Conservation (phyloP, 164 flowering plant genomes). For the Malania oleifera region DNA sequence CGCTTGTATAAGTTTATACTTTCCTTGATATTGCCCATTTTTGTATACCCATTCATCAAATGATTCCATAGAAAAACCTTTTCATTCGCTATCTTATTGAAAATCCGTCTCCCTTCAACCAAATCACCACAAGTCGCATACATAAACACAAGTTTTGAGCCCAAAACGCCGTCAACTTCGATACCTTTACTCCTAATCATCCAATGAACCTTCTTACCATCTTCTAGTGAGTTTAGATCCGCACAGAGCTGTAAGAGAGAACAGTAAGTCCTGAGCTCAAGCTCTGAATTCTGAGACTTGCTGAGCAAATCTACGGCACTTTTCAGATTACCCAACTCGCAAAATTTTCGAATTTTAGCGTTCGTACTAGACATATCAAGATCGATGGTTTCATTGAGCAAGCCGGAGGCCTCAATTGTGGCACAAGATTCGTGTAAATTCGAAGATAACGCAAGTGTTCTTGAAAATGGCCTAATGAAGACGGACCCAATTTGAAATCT, state of each 20-base stretch:
- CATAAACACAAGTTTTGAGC: constrained; percentile 65
- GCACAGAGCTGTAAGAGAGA: constrained; percentile 61
- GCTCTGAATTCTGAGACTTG: constrained; percentile 16
- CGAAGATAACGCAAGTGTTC: not conserved
- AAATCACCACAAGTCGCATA: constrained; percentile 60
- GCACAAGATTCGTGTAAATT: not conserved
- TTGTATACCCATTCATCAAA: constrained; percentile 48
- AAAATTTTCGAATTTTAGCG: constrained; percentile 29
- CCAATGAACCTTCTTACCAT: constrained; percentile 46
- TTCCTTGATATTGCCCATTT: constrained; percentile 37
- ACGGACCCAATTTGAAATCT: constrained; percentile 11
- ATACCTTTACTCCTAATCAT: constrained; percentile 26
- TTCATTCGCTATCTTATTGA: constrained; percentile 35
- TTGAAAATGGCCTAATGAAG: constrained; percentile 19
- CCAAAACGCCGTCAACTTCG: constrained; percentile 34
- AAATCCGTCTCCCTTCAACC: constrained; percentile 44
- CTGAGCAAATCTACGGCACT: constrained; percentile 45
- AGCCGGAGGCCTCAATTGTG: constrained; percentile 7
- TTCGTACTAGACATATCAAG: constrained; percentile 9
- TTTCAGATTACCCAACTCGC: constrained; percentile 43
- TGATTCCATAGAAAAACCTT: constrained; percentile 61
- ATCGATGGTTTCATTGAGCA: constrained; percentile 8
- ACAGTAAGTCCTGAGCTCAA: constrained; percentile 39
- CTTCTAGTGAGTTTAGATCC: constrained; percentile 32
- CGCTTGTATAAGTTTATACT: constrained; percentile 29